A percentile compares a stretch with the other conserved stretches of the same genome.
phyloP scores from a whole-genome alignment of 2,329 filamentous ascomycete genomes.

The Phialophora macrospora region DNA sequence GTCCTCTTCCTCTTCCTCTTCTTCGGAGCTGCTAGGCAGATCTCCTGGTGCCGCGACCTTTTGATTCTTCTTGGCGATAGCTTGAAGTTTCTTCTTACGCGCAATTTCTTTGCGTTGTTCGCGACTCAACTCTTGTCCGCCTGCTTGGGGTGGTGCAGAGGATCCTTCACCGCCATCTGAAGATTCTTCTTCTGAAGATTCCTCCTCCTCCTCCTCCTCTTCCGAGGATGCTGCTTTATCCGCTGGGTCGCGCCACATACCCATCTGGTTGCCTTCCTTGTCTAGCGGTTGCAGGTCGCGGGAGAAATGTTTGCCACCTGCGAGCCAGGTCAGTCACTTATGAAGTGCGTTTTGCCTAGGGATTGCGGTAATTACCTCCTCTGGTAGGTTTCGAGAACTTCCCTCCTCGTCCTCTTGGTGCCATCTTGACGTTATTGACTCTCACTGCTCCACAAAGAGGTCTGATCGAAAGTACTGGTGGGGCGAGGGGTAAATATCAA shows the following conservation, averaged over 20 bases:
- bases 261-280: constrained; percentile 82
- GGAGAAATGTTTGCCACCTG: constrained; percentile 95
- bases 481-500: background rate
- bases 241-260: constrained; percentile 72
- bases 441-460: background rate
- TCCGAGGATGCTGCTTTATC: constrained; percentile 38
- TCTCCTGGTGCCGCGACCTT: constrained; percentile 80
- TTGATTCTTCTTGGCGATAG: constrained; percentile 75
- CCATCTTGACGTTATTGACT: constrained; percentile 43
- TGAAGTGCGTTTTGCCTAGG: background rate
- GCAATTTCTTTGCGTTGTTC: constrained; percentile 86
- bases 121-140: constrained; percentile 65
- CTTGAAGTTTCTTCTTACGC: constrained; percentile 89
- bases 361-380: constrained; percentile 67
- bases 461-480: background rate
- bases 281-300: constrained; percentile 87
- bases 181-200: constrained; percentile 47
- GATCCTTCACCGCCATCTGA: constrained; percentile 56
- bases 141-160: constrained; percentile 44
- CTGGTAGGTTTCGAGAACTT: constrained; percentile 94
- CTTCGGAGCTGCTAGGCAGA: constrained; percentile 69
- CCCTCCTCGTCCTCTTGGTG: constrained; percentile 75
- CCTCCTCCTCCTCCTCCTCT: constrained; percentile 50
- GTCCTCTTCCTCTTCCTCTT: constrained; percentile 44
- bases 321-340: constrained; percentile 22